A percentile compares a stretch with the other conserved stretches of the same genome.
Conservation (phyloP, 2,329 filamentous ascomycete genomes). For the Diaporthe vexans region DNA sequence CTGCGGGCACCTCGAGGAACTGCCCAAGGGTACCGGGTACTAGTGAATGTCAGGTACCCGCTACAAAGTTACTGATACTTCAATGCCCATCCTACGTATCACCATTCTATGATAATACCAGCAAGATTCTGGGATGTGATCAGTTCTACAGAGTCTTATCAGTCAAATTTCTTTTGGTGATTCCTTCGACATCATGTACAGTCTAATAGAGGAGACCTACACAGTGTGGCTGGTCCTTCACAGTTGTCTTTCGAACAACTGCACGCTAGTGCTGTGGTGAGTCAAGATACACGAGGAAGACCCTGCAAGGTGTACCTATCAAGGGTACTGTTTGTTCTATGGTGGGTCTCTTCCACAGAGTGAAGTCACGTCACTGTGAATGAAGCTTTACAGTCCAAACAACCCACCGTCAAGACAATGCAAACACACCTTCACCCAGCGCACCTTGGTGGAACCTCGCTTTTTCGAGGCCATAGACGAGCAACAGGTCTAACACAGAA, state of each 20-base stretch:
- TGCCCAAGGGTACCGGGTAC: constrained; percentile 2
- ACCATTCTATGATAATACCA: too few relatives aligned
- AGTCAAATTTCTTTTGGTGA: background rate
- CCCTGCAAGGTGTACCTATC: constrained; percentile 5
- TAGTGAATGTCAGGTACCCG: background rate
- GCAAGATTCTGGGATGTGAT: background rate
- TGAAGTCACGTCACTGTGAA: constrained; percentile 31
- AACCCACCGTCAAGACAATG: background rate
- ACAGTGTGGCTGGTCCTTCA: background rate
- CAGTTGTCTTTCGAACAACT: background rate
- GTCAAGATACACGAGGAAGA: background rate
- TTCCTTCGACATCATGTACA: background rate
- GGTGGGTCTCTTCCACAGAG: background rate
- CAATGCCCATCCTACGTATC: too few relatives aligned
- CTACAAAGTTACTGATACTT: background rate
- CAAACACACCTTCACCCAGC: background rate
- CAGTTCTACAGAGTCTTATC: background rate
- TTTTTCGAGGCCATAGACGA: background rate
- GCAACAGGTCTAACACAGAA: constrained; percentile 8
- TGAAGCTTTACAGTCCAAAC: constrained; percentile 1
- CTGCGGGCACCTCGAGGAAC: constrained; percentile 1
- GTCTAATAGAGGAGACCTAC: background rate
- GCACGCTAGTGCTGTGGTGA: background rate
- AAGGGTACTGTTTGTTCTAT: background rate
- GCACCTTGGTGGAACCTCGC: too few relatives aligned